phyloP scores from a whole-genome alignment of 495 filamentous ascomycete species.

The Penicillium daleae region DNA sequence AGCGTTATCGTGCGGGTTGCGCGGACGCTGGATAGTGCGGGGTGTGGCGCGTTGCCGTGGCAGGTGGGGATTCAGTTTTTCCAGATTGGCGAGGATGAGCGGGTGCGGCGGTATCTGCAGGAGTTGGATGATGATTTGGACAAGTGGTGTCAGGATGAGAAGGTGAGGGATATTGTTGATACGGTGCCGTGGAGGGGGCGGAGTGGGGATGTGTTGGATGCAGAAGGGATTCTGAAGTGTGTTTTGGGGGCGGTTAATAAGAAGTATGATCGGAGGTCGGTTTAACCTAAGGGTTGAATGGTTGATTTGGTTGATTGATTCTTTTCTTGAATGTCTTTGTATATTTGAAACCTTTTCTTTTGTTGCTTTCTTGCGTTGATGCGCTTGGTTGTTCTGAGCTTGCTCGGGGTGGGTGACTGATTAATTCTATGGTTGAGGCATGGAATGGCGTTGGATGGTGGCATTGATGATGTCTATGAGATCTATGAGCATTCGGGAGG shows the following conservation, averaged over 20 bases:
- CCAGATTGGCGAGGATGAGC: conserved; percentile 80
- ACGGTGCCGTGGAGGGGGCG: conserved; percentile 73
- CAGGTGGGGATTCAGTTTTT: conserved; percentile 98
- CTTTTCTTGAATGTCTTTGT: conserved; percentile 5
- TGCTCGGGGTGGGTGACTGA: not conserved
- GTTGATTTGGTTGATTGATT: not conserved
- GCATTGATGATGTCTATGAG: not conserved
- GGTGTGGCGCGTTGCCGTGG: conserved; percentile 71
- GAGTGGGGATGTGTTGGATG: conserved; percentile 50
- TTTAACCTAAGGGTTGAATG: conserved; percentile 2
- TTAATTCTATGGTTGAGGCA: not conserved
- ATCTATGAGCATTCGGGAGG: not conserved
- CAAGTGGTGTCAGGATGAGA: conserved; percentile 47
- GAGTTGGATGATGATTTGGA: conserved; percentile 79
- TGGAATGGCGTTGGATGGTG: not conserved
- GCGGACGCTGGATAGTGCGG: conserved; percentile 63
- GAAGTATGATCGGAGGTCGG: conserved; percentile 35
- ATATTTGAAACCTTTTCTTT: not conserved
- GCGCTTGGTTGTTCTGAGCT: not conserved
- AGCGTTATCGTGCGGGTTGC: conserved; percentile 68
- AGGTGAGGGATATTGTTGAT: conserved; percentile 89
- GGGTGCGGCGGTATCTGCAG: conserved; percentile 65
- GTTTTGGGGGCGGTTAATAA: conserved; percentile 76
- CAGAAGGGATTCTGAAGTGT: conserved; percentile 78
- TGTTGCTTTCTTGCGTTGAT: not conserved